Base-by-base conservation (phyloP, 2,329 filamentous ascomycete species). In the Anthostomella pinea region DNA sequence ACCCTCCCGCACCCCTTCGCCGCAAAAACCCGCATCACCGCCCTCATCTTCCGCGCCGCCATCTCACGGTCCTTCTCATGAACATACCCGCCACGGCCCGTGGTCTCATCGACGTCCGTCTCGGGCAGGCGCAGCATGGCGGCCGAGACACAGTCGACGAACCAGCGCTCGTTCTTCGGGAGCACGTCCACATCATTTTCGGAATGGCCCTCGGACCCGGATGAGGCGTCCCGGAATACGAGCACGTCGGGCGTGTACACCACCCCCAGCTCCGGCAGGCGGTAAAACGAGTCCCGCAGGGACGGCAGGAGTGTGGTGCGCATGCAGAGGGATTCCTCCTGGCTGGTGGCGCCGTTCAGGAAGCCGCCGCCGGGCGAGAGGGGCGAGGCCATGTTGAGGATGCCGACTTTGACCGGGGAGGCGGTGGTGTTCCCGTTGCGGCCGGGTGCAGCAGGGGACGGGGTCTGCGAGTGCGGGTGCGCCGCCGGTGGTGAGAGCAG, bases 371-470 rank as follows among this genome's bases (percentile, higher is more conserved):
- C 80, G 0, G 79, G 75, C 0, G 69, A 69, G 1, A 80, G 66
- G 0, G 77, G 75, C 0, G 78, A 83, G 0, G 77, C 78, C 77
- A 83, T 82, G 55, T 80, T 82, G 3, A 83, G 64, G 16, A 83
- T 64, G 4, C 68, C 75, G 2, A 77, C 66, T 23, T 70, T 60
- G 7, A 51, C 37, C 9, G 27, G 13, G 28, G 19, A 35, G 24
- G 19, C 11, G 13, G 31, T 35, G 3, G 38, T 21, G 14, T n/a
- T n/a, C n/a, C n/a, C n/a, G n/a, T n/a, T n/a, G n/a, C n/a, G n/a
- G n/a, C n/a, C n/a, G n/a, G n/a, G n/a, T n/a, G n/a, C n/a, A n/a
- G n/a, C n/a, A n/a, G n/a, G n/a, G n/a, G n/a, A n/a, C n/a, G n/a
- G n/a, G n/a, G n/a, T n/a, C 25, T 29, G 29, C 23, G 18, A 17